These are phyloP conservation scores for Peronospora tabacina DNA, from an alignment of 352 stramenopile species.

Conservation along the genomic window DNA sequence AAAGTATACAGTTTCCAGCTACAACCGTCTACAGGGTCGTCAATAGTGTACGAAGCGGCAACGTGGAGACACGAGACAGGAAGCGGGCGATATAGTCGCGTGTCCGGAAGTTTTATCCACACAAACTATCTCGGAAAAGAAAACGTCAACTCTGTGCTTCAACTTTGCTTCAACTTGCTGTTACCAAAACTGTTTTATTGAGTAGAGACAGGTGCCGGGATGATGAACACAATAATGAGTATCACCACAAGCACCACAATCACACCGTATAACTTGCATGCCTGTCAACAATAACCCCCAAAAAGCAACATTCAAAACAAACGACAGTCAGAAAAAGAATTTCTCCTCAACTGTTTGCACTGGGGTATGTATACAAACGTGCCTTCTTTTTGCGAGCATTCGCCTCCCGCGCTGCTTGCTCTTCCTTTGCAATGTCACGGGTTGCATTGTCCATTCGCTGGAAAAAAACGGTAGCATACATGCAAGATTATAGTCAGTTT, in stretches of 20 bases:
- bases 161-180: slow-evolving; percentile 5
- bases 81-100: background rate
- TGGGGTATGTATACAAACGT: slow-evolving; percentile 7
- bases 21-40: background rate
- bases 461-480: slow-evolving; percentile 6
- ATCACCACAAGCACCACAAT: slow-evolving; percentile 61
- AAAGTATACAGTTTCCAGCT: slow-evolving; percentile 15
- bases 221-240: slow-evolving; percentile 51
- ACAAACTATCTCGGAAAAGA: slow-evolving; percentile 9
- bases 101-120: slow-evolving; percentile 2
- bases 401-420: slow-evolving; percentile 47
- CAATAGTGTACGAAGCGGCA: background rate
- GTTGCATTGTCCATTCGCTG: slow-evolving; percentile 64
- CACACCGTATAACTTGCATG: slow-evolving; percentile 64
- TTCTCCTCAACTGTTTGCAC: background rate
- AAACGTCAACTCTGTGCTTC: background rate
- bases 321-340: slow-evolving; percentile 1
- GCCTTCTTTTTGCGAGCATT: slow-evolving; percentile 71
- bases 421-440: slow-evolving; percentile 51
- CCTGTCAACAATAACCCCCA: slow-evolving; percentile 15
- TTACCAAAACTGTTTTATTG: slow-evolving; percentile 10
- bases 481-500: slow-evolving; percentile 12
- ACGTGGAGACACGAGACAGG: slow-evolving; percentile 1
- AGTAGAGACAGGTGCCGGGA: slow-evolving; percentile 17
- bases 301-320: slow-evolving; percentile 1